A percentile compares a stretch with the other conserved stretches of the same genome.
These are phyloP conservation scores for Viola odorata DNA, from an alignment of 345 rosid species.

Conservation along the genomic window DNA sequence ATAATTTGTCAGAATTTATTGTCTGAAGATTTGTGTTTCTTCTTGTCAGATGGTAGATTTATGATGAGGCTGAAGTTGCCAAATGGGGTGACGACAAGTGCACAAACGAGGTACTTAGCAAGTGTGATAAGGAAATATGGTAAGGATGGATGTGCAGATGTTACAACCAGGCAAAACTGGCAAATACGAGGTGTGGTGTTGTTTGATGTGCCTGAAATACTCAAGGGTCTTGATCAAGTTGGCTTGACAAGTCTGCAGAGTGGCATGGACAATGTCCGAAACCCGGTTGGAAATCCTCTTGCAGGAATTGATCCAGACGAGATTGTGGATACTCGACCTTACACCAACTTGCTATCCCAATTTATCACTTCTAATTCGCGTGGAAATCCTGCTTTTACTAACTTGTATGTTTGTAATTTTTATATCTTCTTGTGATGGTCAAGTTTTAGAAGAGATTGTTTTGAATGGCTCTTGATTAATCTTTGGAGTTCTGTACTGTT, in stretches of 20 bases:
- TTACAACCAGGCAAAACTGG: conserved; percentile 95
- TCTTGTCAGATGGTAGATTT: conserved; percentile 72
- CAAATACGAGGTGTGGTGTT: conserved; percentile 88
- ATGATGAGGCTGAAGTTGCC: conserved; percentile 98
- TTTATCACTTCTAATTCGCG: conserved; percentile 64
- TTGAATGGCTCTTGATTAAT: not conserved
- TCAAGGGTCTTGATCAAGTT: conserved; percentile 69
- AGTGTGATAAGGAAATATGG: conserved; percentile 86
- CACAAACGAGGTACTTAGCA: conserved; percentile 73
- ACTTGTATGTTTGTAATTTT: conserved; percentile 47
- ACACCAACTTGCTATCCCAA: conserved; percentile 68
- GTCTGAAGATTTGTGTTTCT: not conserved
- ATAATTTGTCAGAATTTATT: too few relatives aligned
- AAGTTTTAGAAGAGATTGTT: not conserved
- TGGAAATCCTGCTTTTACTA: conserved; percentile 67
- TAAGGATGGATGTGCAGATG: conserved; percentile 89
- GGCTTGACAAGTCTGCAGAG: conserved; percentile 89
- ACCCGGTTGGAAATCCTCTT: conserved; percentile 89
- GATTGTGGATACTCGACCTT: conserved; percentile 87
- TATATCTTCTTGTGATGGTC: not conserved
- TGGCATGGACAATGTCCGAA: conserved; percentile 97
- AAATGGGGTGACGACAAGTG: conserved; percentile 90
- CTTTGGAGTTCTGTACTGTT: conserved; percentile 9
- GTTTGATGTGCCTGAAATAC: conserved; percentile 84
- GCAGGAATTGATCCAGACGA: conserved; percentile 90